Percentiles rank a stretch among this genome's conserved stretches.
Evolutionary conservation across 495 filamentous ascomycete species (phyloP).

Genomic region (Corynascus novoguineensis): DNA sequence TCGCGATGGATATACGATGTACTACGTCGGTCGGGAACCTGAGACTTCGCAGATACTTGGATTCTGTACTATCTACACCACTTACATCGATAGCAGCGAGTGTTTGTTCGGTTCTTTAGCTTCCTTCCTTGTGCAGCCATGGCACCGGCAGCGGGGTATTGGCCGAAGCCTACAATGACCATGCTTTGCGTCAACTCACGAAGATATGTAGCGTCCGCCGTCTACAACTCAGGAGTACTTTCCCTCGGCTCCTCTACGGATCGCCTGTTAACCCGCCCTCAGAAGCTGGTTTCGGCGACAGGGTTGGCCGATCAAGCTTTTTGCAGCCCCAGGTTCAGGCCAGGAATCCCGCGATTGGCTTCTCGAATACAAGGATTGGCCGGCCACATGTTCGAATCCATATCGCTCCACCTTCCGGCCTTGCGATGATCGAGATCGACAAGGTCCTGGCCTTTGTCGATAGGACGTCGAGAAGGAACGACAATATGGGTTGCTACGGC

Average conservation of each 20-base stretch:
- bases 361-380: conserved; percentile 49
- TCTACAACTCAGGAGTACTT: conserved; percentile 55
- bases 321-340: conserved; percentile 33
- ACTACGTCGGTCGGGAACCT: conserved; percentile 54
- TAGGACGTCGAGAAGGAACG: conserved; percentile 36
- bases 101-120: conserved; percentile 54
- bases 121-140: conserved; percentile 49
- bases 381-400: conserved; percentile 30
- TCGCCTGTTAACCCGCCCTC: conserved; percentile 41
- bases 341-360: conserved; percentile 51
- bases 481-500: conserved; percentile 50
- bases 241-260: conserved; percentile 55
- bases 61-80: conserved; percentile 56
- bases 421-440: conserved; percentile 48
- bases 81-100: conserved; percentile 47
- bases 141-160: conserved; percentile 49
- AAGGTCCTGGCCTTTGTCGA: conserved; percentile 47
- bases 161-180: conserved; percentile 53
- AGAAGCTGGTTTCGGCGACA: conserved; percentile 55
- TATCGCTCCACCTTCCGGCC: conserved; percentile 39
- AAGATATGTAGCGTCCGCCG: conserved; percentile 49
- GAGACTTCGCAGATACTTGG: conserved; percentile 47
- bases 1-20: conserved; percentile 55
- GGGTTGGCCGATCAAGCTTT: conserved; percentile 49
- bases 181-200: conserved; percentile 48